Base-by-base conservation (phyloP, 2,329 filamentous ascomycete genomes). In the Fusarium sp. region DNA sequence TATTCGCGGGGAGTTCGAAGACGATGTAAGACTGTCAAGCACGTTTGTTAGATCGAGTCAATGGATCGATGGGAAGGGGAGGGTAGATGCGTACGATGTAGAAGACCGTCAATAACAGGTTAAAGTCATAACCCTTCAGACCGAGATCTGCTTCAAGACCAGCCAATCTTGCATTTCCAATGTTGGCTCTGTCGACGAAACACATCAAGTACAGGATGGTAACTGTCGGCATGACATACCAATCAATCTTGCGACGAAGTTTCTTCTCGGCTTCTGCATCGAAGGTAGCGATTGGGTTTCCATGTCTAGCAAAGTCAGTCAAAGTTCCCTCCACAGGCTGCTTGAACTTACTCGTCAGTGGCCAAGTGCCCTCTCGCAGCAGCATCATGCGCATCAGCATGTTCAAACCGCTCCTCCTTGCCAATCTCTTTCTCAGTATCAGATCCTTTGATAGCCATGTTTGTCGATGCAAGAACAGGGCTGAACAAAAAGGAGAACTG, bases 141-240 rank as follows among this genome's bases (percentile, higher is more conserved):
- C 87, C 3, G 90, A 81, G 2, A 87, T 81, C 82, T 48, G 87
- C 84, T 13, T 90, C 78, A 0, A 87, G 86, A 2, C 62, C 62
- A 1, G 62, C 87, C 86, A 16, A 89, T 75, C 62, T 83, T 3
- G 87, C 88, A 75, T 90, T 64, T 86, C 90, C 91, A 32, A 93
- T 90, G 71, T 92, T 92, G n/a, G 90, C 88, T 18, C 91, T 84
- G 73, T 92, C 90, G 60, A 92, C 91, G 77, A 92, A 92, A 79
- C 90, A 92, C 72, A 92, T 71, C 12, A 71, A 42, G n/a, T 72
- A 70, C 8, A 70, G 4, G 0, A 70, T 61, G 2, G 62, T 67
- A 12, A 70, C 68, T 24, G 67, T 67, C 8, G 62, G 62, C 46
- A 65, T 37, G 3, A 65, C 42, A 3, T 65, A 46, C 62, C 62